These are phyloP conservation scores for Pythium monospermum DNA, from an alignment of 352 stramenopile species.

Conservation along the genomic window DNA sequence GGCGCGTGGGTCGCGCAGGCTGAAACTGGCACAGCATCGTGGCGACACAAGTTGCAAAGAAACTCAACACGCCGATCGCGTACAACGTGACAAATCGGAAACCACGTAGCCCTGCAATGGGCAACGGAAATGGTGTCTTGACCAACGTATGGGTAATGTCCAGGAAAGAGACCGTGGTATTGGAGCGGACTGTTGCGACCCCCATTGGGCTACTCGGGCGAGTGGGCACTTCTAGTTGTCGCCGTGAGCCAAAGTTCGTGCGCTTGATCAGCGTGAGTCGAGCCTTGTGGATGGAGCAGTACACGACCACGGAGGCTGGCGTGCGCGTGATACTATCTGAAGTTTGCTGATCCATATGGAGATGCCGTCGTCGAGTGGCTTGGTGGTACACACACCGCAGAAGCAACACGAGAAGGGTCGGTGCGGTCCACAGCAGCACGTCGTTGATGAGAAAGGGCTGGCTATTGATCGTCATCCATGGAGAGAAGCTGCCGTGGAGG, in stretches of 20 bases:
- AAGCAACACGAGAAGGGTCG: conserved; percentile 23
- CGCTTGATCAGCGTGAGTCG: conserved; percentile 12
- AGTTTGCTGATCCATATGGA: too few relatives aligned
- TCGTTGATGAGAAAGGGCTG: conserved; percentile 20
- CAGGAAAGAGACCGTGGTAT: conserved; percentile 5
- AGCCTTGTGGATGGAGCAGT: conserved; percentile 19
- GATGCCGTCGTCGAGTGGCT: neutral
- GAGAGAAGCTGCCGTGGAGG: conserved; percentile 4
- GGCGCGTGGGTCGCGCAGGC: neutral
- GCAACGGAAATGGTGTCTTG: neutral
- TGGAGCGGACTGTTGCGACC: conserved; percentile 16
- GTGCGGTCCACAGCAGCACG: conserved; percentile 22
- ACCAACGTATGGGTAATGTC: conserved; percentile 15
- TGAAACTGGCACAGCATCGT: conserved; percentile 17
- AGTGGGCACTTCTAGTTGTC: neutral
- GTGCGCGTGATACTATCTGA: neutral
- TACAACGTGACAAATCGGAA: conserved; percentile 11
- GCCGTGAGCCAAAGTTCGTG: neutral
- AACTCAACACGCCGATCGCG: conserved; percentile 10
- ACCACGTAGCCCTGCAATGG: neutral
- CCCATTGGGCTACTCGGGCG: neutral
- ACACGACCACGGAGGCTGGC: neutral
- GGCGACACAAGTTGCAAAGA: conserved; percentile 3
- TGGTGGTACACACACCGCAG: conserved; percentile 18
- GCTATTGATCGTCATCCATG: conserved; percentile 9